Percentiles rank a stretch among this genome's conserved stretches.
phyloP scores from a whole-genome alignment of 176 grass and related monocot genomes.

The Ensete ventricosum region DNA sequence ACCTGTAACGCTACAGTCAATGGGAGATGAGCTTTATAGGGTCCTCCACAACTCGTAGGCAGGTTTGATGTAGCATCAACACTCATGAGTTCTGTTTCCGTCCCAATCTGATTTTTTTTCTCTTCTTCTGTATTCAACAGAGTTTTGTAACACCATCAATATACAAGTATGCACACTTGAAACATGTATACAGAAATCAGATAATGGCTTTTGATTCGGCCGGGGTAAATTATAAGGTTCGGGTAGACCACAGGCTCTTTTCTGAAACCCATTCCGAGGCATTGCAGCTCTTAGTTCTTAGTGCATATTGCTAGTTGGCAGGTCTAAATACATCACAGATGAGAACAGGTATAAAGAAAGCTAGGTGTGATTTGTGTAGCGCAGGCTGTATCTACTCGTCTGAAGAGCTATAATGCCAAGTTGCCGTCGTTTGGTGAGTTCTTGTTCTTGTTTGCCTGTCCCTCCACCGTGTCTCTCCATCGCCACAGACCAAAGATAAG shows the following conservation, averaged over 20 bases:
- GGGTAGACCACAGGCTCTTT: not conserved
- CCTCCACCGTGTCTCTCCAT: too few species aligned
- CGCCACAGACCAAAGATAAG: too few species aligned
- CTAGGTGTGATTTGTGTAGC: too few species aligned
- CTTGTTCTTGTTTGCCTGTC: too few species aligned
- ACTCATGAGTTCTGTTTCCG: constrained; percentile 2
- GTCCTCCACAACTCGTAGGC: constrained; percentile 64
- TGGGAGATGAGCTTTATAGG: constrained; percentile 87
- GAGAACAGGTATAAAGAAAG: too few species aligned
- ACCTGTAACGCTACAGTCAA: constrained; percentile 47
- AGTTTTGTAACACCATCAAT: constrained; percentile 2
- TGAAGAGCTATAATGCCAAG: too few species aligned
- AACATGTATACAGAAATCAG: constrained; percentile 11
- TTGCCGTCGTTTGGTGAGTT: too few species aligned
- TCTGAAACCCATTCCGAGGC: not conserved
- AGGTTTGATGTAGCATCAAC: not conserved
- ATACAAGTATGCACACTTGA: constrained; percentile 7
- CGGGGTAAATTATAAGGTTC: not conserved
- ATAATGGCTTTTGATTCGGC: constrained; percentile 4
- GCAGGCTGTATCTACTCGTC: too few species aligned
- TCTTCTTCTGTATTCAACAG: constrained; percentile 4
- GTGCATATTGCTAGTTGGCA: too few species aligned
- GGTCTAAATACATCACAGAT: too few species aligned
- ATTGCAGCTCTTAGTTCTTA: too few species aligned
- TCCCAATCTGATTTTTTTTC: constrained; percentile 13